phyloP scores from a whole-genome alignment of 441 rosid genomes.

The Populus hybrid region DNA sequence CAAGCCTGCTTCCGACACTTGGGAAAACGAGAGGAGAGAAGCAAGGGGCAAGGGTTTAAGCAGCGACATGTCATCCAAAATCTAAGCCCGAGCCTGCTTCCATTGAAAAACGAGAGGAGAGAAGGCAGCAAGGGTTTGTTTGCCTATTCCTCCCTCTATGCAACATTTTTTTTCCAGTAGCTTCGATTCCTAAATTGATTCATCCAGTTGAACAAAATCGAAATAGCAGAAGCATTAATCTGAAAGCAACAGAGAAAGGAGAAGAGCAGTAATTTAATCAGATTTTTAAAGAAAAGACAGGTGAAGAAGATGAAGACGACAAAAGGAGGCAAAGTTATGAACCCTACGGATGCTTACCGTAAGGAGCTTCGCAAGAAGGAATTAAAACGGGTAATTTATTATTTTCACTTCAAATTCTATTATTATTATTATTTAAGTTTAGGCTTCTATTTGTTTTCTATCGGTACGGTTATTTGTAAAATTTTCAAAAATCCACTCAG shows the following conservation, averaged over 20 bases:
- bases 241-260: not conserved
- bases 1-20: too few species aligned
- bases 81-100: not conserved
- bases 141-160: not conserved
- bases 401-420: not conserved
- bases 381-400: conserved; percentile 64
- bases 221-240: not conserved
- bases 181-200: not conserved
- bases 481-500: not conserved
- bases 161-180: not conserved
- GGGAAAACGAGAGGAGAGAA: too few species aligned
- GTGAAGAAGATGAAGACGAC: conserved; percentile 78
- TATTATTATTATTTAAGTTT: not conserved
- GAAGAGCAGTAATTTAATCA: not conserved
- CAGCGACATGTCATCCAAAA: not conserved
- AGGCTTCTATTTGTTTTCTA: not conserved
- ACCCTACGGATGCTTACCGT: conserved; percentile 98
- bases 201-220: not conserved
- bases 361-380: conserved; percentile 94
- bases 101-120: not conserved
- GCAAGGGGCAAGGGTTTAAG: too few species aligned
- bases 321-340: conserved; percentile 97
- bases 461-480: not conserved
- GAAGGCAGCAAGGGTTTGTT: not conserved
- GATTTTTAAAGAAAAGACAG: not conserved